Evolutionary conservation across 306 rosid species (phyloP), one percentile per base, ranked within the genome.

Genomic region (Rosa lucieae): DNA sequence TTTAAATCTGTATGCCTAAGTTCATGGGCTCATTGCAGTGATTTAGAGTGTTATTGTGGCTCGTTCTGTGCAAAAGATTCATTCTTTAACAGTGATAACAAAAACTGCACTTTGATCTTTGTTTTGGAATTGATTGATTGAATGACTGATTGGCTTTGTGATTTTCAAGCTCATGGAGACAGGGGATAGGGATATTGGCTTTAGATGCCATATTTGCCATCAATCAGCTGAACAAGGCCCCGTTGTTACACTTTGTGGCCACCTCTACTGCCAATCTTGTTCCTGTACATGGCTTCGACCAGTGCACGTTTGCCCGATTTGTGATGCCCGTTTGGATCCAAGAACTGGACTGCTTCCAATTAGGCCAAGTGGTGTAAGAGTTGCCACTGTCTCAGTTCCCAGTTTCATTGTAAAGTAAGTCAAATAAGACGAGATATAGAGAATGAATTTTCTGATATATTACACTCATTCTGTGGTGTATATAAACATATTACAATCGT

Each of bases 161-260:
- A 5, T 61, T 26, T 67, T 40, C 29, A 65, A 65, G 72, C 20
- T 67, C 12, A 67, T 67, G 72, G 72, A 67, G 11, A 44, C 14
- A 4, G 56, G n/a, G 40, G 23, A 17, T 58, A 37, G 44, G 15
- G n/a, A 26, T 21, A 51, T 35, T 67, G 59, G 39, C 14, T 74
- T 73, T 26, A 21, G 5, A 21, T 66, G 79, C 35, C 67, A 66
- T 18, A 73, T 80, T 26, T 74, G 40, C 67, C 47, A 65, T 23
- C 74, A 80, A 51, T 49, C 52, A 15, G 68, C 75, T 63, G 26
- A 13, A 21, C 49, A 80, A 48, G 74, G 53, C 5, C 79, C 79
- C 4, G 10, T 66, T 37, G 74, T 80, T 3, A 80, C 79, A 49
- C 79, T 8, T 32, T 80, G 79, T 52, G 79, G 83, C 79, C 83